These are phyloP conservation scores for Kodamaea plutei DNA, from an alignment of 1,139 yeast species.

Conservation along the genomic window DNA sequence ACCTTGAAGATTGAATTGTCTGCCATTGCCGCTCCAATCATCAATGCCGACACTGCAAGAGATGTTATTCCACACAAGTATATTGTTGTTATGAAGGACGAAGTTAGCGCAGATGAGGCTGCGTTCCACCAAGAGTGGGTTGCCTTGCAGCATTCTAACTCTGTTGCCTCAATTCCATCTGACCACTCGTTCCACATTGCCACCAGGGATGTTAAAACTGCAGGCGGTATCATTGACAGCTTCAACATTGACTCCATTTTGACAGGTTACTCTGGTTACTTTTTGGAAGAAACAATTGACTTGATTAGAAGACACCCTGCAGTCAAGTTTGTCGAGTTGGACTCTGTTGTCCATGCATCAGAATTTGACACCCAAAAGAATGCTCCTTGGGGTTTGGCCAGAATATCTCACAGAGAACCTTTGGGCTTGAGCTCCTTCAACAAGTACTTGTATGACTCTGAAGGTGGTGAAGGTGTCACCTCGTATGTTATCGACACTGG, in stretches of 20 bases:
- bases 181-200: constrained; percentile 41
- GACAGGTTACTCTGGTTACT: constrained; percentile 71
- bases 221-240: constrained; percentile 63
- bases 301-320: constrained; percentile 68
- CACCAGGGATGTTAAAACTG: constrained; percentile 25
- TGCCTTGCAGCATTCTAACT: constrained; percentile 40
- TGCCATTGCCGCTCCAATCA: constrained; percentile 37
- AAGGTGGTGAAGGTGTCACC: constrained; percentile 90
- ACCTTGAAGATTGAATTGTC: constrained; percentile 13
- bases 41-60: constrained; percentile 36
- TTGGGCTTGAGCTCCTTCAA: constrained; percentile 75
- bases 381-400: constrained; percentile 96
- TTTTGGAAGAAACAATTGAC: constrained; percentile 67
- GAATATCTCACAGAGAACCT: constrained; percentile 83
- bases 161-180: constrained; percentile 22
- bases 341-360: constrained; percentile 66
- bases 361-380: constrained; percentile 68
- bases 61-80: constrained; percentile 70
- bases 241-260: constrained; percentile 56
- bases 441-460: constrained; percentile 78
- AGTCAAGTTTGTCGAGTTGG: constrained; percentile 75
- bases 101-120: constrained; percentile 45
- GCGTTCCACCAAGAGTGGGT: constrained; percentile 66
- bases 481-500: constrained; percentile 94
- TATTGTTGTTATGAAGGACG: constrained; percentile 69